phyloP scores from a whole-genome alignment of 352 stramenopile species.

The Pilasporangium apinafurcum region DNA sequence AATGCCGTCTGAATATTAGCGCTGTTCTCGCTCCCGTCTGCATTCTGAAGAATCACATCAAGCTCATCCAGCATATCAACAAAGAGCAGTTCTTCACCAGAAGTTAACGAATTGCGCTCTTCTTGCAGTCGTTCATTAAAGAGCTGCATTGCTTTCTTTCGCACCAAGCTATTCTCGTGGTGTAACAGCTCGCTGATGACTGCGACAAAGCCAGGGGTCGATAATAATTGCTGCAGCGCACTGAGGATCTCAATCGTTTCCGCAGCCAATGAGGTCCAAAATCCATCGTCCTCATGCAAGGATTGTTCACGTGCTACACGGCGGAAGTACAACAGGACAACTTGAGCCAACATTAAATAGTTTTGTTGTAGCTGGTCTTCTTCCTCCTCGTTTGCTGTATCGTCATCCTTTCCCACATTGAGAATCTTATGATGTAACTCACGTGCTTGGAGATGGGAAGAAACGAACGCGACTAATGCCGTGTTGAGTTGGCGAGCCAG shows the following conservation, averaged over 20 bases:
- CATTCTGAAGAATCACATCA: constrained; percentile 58
- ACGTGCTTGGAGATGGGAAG: constrained; percentile 51
- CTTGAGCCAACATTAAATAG: constrained; percentile 75
- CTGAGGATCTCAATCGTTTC: constrained; percentile 69
- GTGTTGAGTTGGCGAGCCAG: constrained; percentile 51
- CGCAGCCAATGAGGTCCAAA: constrained; percentile 46
- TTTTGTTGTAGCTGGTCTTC: constrained; percentile 57
- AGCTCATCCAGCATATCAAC: constrained; percentile 87
- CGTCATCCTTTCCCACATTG: constrained; percentile 15
- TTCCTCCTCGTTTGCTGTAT: constrained; percentile 30
- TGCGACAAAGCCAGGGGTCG: constrained; percentile 79
- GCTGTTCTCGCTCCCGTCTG: constrained; percentile 49
- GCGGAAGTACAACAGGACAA: constrained; percentile 78
- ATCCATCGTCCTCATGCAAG: constrained; percentile 38
- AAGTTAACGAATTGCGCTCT: constrained; percentile 45
- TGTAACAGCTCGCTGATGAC: constrained; percentile 81
- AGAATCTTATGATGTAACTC: constrained; percentile 75
- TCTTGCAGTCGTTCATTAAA: constrained; percentile 83
- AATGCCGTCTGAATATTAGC: constrained; percentile 81
- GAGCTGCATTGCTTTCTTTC: constrained; percentile 85
- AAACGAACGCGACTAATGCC: constrained; percentile 63
- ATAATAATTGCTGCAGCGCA: constrained; percentile 78
- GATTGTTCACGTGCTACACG: constrained; percentile 65
- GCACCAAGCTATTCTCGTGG: constrained; percentile 82
- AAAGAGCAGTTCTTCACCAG: constrained; percentile 73